Percentiles rank a stretch among this genome's conserved stretches.
Evolutionary conservation across 2,329 filamentous ascomycete genomes (phyloP).

Genomic region (Exophiala bonariae): DNA sequence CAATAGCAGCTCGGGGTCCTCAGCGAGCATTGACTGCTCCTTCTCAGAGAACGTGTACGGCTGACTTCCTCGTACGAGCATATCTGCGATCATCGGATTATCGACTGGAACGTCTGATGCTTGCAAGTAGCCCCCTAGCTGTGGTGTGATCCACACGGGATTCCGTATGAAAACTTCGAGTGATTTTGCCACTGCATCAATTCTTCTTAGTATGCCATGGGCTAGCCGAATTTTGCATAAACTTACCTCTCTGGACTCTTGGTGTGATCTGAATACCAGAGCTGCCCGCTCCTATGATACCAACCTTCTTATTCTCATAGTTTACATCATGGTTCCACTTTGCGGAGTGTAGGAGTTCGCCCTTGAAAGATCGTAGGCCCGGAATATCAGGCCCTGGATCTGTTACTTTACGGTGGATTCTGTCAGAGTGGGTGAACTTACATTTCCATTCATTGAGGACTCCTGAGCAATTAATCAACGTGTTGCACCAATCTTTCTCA

Average conservation of each 20-base stretch:
- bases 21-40: constrained; percentile 14
- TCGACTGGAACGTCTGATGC: neutral
- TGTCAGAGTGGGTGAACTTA: neutral
- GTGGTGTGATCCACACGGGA: constrained; percentile 29
- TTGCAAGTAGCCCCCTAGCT: constrained; percentile 22
- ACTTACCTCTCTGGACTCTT: constrained; percentile 54
- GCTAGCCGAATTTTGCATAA: too few relatives aligned
- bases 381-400: constrained; percentile 33
- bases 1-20: constrained; percentile 6
- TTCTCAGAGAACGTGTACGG: neutral
- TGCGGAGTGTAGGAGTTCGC: constrained; percentile 33
- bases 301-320: constrained; percentile 38
- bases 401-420: neutral
- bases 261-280: constrained; percentile 39
- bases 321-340: constrained; percentile 30
- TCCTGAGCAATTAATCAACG: neutral
- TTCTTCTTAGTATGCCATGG: too few relatives aligned
- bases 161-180: constrained; percentile 30
- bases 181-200: constrained; percentile 60
- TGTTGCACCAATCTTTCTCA: neutral
- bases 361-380: constrained; percentile 35
- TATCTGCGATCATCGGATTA: neutral
- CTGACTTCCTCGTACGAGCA: neutral
- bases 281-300: constrained; percentile 45
- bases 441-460: neutral